phyloP scores from a whole-genome alignment of 2,329 filamentous ascomycete genomes.

The Sarocladium kiliense region DNA sequence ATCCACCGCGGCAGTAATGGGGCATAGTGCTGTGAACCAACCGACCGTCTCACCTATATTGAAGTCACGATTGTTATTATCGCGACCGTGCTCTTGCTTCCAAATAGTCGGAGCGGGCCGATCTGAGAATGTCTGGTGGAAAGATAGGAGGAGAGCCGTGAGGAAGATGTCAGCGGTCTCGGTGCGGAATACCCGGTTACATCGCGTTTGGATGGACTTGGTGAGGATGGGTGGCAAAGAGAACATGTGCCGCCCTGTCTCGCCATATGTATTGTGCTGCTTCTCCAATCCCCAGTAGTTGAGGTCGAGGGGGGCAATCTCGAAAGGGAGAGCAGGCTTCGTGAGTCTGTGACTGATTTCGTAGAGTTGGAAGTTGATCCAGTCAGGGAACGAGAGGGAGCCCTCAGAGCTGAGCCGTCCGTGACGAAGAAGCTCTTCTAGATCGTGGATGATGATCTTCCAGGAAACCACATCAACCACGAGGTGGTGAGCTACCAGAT shows the following conservation, averaged over 20 bases:
- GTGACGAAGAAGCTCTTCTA: conserved; percentile 42
- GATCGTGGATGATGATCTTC: conserved; percentile 43
- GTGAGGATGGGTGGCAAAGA: conserved; percentile 36
- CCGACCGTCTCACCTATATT: conserved; percentile 54
- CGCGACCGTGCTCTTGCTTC: conserved; percentile 47
- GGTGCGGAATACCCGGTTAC: conserved; percentile 42
- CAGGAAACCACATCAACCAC: conserved; percentile 47
- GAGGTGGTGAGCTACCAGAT: conserved; percentile 46
- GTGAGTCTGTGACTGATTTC: conserved; percentile 26
- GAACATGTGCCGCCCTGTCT: conserved; percentile 37
- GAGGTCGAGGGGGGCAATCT: conserved; percentile 32
- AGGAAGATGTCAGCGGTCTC: conserved; percentile 50
- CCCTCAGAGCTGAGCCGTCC: conserved; percentile 38
- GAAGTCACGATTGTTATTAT: conserved; percentile 35
- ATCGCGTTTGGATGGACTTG: conserved; percentile 34
- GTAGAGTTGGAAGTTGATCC: conserved; percentile 41
- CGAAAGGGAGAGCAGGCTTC: conserved; percentile 31
- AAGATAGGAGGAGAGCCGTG: conserved; percentile 49
- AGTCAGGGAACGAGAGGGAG: conserved; percentile 43
- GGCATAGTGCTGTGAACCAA: conserved; percentile 55
- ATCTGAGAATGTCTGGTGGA: conserved; percentile 49
- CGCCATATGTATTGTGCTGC: conserved; percentile 38
- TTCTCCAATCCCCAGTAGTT: conserved; percentile 43
- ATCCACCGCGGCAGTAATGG: conserved; percentile 39
- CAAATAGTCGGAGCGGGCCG: conserved; percentile 46